Evolutionary conservation across 495 filamentous ascomycete species (phyloP).

Genomic region (Podospora appendiculata): DNA sequence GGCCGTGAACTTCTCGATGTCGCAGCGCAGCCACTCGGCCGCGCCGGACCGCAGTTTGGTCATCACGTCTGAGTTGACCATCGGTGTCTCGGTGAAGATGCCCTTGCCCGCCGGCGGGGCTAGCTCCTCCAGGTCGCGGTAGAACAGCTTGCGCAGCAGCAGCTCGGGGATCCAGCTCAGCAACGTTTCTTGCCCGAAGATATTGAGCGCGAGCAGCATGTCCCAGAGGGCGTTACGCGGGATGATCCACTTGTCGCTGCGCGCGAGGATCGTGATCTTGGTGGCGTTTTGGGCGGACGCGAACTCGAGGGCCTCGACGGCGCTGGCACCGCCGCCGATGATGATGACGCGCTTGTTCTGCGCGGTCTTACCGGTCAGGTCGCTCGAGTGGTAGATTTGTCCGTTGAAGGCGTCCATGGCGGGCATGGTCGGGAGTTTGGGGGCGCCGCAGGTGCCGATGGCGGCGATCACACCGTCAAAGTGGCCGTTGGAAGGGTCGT

Average conservation of each 20-base stretch:
- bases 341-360: conserved; percentile 66
- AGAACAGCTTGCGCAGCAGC: conserved; percentile 71
- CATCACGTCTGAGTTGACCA: conserved; percentile 79
- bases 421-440: conserved; percentile 59
- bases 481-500: conserved; percentile 54
- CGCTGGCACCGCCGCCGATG: conserved; percentile 73
- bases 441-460: conserved; percentile 71
- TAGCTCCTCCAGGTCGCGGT: conserved; percentile 75
- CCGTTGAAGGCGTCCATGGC: conserved; percentile 62
- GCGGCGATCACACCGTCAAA: conserved; percentile 76
- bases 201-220: conserved; percentile 64
- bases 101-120: conserved; percentile 62
- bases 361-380: conserved; percentile 57
- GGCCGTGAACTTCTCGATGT: conserved; percentile 59
- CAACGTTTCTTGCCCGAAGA: conserved; percentile 68
- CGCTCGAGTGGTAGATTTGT: conserved; percentile 63
- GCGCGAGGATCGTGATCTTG: conserved; percentile 64
- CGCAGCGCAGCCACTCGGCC: conserved; percentile 73
- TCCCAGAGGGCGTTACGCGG: conserved; percentile 71
- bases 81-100: conserved; percentile 74
- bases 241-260: conserved; percentile 85
- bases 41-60: conserved; percentile 67
- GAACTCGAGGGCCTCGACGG: conserved; percentile 79
- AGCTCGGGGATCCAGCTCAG: conserved; percentile 72
- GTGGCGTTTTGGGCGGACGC: conserved; percentile 57